These are phyloP conservation scores for Vitis amurensis DNA, from an alignment of 164 flowering plant genomes.

Conservation along the genomic window DNA sequence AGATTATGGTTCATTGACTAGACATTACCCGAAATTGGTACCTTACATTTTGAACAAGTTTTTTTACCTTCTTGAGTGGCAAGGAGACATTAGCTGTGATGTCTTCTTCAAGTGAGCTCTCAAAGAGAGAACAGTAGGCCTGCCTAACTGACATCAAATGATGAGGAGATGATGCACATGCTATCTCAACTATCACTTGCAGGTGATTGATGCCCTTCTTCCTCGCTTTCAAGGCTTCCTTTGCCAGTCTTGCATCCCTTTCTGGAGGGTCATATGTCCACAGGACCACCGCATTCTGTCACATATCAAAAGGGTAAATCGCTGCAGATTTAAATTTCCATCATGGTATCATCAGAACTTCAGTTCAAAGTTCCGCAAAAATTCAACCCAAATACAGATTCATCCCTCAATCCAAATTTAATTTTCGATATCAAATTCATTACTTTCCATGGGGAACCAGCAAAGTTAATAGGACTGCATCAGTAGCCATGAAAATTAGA, in stretches of 20 bases:
- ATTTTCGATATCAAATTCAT: too few species aligned
- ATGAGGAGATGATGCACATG: slow-evolving; percentile 70
- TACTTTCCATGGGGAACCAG: too few species aligned
- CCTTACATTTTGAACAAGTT: neutral
- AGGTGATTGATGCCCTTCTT: slow-evolving; percentile 37
- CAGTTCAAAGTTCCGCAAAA: neutral
- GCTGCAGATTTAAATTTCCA: too few species aligned
- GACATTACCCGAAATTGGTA: too few species aligned
- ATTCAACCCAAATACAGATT: too few species aligned
- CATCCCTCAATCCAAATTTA: too few species aligned
- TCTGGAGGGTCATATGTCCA: slow-evolving; percentile 77
- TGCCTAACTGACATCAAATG: slow-evolving; percentile 71
- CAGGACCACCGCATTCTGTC: slow-evolving; percentile 64
- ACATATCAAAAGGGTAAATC: slow-evolving; percentile 1
- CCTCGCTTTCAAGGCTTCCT: slow-evolving; percentile 47
- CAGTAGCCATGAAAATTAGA: too few species aligned
- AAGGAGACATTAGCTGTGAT: slow-evolving; percentile 29
- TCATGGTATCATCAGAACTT: neutral
- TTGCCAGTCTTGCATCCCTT: slow-evolving; percentile 72
- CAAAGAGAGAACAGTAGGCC: slow-evolving; percentile 58
- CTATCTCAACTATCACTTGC: slow-evolving; percentile 61
- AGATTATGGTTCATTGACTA: too few species aligned
- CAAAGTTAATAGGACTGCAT: too few species aligned
- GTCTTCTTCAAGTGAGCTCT: slow-evolving; percentile 80
- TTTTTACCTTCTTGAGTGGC: slow-evolving; percentile 57